Base-by-base conservation (phyloP, 1,139 yeast species). In the Scheffersomyces lignicola region DNA sequence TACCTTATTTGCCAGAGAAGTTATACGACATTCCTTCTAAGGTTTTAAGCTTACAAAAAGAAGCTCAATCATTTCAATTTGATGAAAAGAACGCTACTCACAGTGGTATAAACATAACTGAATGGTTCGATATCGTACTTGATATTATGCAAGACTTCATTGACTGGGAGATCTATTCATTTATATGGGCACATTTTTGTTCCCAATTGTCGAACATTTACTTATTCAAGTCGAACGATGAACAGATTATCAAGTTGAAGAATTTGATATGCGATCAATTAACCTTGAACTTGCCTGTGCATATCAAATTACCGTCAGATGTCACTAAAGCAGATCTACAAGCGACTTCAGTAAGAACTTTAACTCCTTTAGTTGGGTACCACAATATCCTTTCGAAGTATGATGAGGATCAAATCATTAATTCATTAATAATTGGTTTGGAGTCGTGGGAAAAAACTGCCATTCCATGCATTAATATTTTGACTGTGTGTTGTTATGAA, bases 391-490 rank as follows among this genome's bases (percentile, higher is more conserved):
- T 84, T 46, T 58, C 78, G 3, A 80, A 80, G 44, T 59, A 63
- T 12, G 92, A 84, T 33, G 81, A 83, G 42, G 95, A 87, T 51
- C 79, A 73, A 38, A 69, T 88, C 27, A 78, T 88, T 7, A 73
- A 73, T 42, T 72, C 90, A 0, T 67, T 86, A 26, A 69, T 83
- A 8, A 63, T 70, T 33, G 88, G 89, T 0, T 60, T 87, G 36
- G 74, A 79, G 3, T 80, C 89, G 3, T 83, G 92, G 84, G 90
- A 86, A 42, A 78, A 76, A 43, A 78, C 95, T 0, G 87, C 90
- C 0, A 76, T 83, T 23, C 89, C 94, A 2, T 79, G 89, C 48
- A 75, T 88, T 32, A 89, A 87, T 48, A 81, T 83, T 18, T 63
- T 88, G 40, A 78, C 86, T 1, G 74, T 85, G 1, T 83, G 94